Conservation (phyloP, 306 rosid genomes). For the Castanea crenata region DNA sequence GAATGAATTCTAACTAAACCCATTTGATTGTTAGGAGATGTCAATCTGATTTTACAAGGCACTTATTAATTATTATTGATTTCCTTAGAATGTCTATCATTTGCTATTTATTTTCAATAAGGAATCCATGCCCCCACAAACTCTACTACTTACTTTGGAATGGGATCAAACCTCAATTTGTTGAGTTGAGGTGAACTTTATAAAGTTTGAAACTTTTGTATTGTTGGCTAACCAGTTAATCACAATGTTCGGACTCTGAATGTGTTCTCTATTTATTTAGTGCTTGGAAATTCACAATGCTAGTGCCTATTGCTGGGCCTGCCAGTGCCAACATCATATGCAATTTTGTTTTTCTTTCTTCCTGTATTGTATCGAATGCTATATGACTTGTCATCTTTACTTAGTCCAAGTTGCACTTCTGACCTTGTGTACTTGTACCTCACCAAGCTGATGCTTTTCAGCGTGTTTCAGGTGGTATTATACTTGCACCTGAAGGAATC, state of each 20-base stretch:
- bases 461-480: conserved; percentile 95
- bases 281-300: neutral
- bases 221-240: neutral
- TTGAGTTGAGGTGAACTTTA: neutral
- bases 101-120: neutral
- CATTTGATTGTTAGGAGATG: neutral
- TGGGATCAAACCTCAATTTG: neutral
- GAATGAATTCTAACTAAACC: neutral
- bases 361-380: neutral
- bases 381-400: neutral
- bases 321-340: too few species aligned
- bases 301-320: too few species aligned
- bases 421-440: conserved; percentile 26
- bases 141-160: too few species aligned
- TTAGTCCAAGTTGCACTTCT: neutral
- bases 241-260: neutral
- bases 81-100: neutral
- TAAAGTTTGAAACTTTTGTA: neutral
- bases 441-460: conserved; percentile 72
- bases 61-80: neutral
- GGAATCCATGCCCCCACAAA: neutral
- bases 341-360: neutral
- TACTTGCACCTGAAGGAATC: conserved; percentile 89
- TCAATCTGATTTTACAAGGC: neutral
- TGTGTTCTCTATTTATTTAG: neutral